Percentiles rank a stretch among this genome's conserved stretches.
Conservation (phyloP, 2,329 filamentous ascomycete species). For the Colletotrichum sp. region DNA sequence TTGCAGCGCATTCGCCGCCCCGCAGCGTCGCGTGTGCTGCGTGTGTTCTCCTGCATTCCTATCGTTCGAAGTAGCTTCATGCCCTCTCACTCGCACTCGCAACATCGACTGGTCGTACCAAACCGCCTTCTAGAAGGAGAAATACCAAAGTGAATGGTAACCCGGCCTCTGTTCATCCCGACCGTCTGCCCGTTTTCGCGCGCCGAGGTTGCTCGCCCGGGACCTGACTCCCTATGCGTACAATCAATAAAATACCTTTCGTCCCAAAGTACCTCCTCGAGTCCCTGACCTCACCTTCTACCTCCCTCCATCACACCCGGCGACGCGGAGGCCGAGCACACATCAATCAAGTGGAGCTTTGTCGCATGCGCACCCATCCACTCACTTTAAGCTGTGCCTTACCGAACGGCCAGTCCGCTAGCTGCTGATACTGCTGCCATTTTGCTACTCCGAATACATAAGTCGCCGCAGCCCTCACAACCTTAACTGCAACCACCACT, state of each 20-base stretch:
- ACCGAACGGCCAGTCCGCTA: neutral
- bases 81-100: neutral
- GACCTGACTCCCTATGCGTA: neutral
- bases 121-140: neutral
- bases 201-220: neutral
- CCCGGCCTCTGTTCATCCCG: neutral
- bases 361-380: conserved; percentile 7
- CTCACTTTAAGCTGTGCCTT: conserved; percentile 7
- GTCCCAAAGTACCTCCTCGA: neutral
- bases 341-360: conserved; percentile 5
- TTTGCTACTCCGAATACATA: conserved; percentile 11
- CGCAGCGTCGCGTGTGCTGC: neutral
- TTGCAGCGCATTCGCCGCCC: conserved; percentile 5
- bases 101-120: neutral
- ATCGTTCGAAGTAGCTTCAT: neutral
- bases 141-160: neutral
- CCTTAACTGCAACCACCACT: neutral
- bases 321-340: conserved; percentile 15
- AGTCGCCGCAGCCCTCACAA: conserved; percentile 7
- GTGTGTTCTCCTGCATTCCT: neutral
- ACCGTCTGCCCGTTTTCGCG: neutral
- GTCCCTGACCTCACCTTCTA: neutral
- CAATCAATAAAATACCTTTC: neutral
- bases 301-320: neutral
- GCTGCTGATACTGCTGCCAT: conserved; percentile 11